Evolutionary conservation across 768 basidiomycete species (phyloP), one percentile per base, ranked within the genome.

Genomic region (Panaeolus cyanescens): DNA sequence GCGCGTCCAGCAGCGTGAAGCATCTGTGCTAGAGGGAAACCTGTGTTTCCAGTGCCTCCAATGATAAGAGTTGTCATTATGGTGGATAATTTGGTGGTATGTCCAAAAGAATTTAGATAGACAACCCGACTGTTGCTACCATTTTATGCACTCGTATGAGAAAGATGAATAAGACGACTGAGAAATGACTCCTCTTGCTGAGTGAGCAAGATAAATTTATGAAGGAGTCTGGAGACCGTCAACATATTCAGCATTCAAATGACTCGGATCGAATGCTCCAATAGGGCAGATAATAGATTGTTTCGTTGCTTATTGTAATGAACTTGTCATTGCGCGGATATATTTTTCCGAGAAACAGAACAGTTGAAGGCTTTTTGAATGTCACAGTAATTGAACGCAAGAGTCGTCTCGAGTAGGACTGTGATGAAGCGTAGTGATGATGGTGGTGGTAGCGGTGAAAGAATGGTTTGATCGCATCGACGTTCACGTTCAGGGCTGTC

Each of bases 11-110:
- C 64, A 9, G 50, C 55, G 5, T 67, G 55, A 15, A 74, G 56
- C 12, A 69, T 55, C 1, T 61, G 59, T 33, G 71, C 71, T 8
- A 71, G 61, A 17, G 57, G 64, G 2, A 36, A 40, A 9, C 66
- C 64, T 10, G 70, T 65, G 28, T 67, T 67, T 30, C 73, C 72
- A 12, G 68, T 70, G 22, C 70, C 71, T 15, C 70, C 72, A 30
- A 61, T 70, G 63, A 73, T 66, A n/a, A 74, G 68, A 19, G 68
- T 73, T 5, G 70, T 65, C 72, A 71, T 73, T 28, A 28, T 28
- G n/a, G n/a, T 28, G 10, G 22, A 15, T 28, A 7, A 50, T 50
- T n/a, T n/a, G n/a, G n/a, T n/a, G n/a, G n/a, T n/a, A n/a, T n/a
- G n/a, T n/a, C n/a, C n/a, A n/a, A n/a, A n/a, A n/a, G n/a, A n/a